Evolutionary conservation across 2,329 filamentous ascomycete species (phyloP).

Genomic region (Calonectria pseudoturangicola): DNA sequence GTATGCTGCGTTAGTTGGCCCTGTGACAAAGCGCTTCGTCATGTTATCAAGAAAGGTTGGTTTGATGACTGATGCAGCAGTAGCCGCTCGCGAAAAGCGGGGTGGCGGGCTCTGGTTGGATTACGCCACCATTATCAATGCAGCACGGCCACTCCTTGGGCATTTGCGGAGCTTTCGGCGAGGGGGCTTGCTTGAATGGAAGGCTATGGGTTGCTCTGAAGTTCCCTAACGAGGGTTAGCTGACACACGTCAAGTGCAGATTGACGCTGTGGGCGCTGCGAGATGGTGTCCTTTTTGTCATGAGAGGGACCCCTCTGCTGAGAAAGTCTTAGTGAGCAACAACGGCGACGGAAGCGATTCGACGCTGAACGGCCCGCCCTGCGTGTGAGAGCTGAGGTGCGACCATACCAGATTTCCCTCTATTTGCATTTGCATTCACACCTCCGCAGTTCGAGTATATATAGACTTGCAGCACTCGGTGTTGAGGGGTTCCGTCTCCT

Average conservation of each 20-base stretch:
- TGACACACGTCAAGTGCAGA: constrained; percentile 10
- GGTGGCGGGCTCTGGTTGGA: constrained; percentile 36
- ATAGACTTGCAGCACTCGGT: constrained; percentile 42
- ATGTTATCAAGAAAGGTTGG: constrained; percentile 45
- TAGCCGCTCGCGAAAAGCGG: constrained; percentile 47
- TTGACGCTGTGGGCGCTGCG: constrained; percentile 12
- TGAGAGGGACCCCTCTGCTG: constrained; percentile 48
- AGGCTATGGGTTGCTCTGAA: constrained; percentile 25
- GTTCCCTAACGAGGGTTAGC: constrained; percentile 22
- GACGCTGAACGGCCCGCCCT: constrained; percentile 7
- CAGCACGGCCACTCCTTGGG: constrained; percentile 25
- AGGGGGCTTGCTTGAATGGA: constrained; percentile 22
- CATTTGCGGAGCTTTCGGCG: constrained; percentile 29
- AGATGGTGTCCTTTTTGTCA: constrained; percentile 32
- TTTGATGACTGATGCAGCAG: constrained; percentile 47
- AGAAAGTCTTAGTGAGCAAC: constrained; percentile 52
- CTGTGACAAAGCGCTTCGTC: constrained; percentile 40
- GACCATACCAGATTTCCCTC: constrained; percentile 1
- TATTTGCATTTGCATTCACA: constrained; percentile 1
- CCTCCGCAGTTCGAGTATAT: constrained; percentile 43
- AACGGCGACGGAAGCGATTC: constrained; percentile 14
- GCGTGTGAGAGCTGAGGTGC: constrained; percentile 11
- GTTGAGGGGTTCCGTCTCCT: constrained; percentile 16
- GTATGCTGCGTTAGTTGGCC: neutral
- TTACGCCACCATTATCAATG: constrained; percentile 55